Conservation (phyloP, 2,329 filamentous ascomycete genomes). For the Aschersonia sp. region DNA sequence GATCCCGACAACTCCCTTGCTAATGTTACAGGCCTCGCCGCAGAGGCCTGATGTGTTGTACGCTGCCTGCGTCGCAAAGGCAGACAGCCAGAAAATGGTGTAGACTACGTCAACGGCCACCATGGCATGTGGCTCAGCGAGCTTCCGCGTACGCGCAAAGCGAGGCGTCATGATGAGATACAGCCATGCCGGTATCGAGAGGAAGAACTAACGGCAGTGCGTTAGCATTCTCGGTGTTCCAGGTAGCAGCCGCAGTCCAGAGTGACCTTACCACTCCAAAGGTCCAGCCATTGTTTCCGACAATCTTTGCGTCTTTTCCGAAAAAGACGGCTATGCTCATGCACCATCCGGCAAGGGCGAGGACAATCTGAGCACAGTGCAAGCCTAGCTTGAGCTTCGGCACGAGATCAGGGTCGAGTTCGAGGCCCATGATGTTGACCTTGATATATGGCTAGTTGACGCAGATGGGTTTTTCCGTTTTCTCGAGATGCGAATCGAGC, state of each 20-base stretch:
- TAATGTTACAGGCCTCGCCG: constrained; percentile 40
- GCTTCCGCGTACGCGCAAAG: constrained; percentile 44
- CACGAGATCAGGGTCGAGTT: constrained; percentile 38
- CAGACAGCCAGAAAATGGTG: constrained; percentile 49
- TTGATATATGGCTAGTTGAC: constrained; percentile 1
- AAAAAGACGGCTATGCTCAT: constrained; percentile 46
- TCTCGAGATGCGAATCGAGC: too few species aligned
- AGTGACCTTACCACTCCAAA: constrained; percentile 39
- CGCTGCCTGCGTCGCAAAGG: constrained; percentile 49
- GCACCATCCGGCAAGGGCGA: constrained; percentile 41
- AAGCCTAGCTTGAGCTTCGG: constrained; percentile 42
- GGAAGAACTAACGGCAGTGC: constrained; percentile 37
- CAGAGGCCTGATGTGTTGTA: constrained; percentile 45
- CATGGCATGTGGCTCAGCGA: constrained; percentile 49
- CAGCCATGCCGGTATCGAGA: constrained; percentile 48
- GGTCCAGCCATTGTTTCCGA: constrained; percentile 46
- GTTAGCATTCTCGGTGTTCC: background rate
- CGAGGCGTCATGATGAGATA: constrained; percentile 51
- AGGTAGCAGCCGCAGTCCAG: background rate
- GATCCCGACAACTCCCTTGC: constrained; percentile 47
- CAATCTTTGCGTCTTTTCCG: constrained; percentile 30
- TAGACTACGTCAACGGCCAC: constrained; percentile 41
- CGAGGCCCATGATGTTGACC: constrained; percentile 28
- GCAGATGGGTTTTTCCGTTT: too few species aligned
- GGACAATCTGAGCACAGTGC: constrained; percentile 38